Conservation (phyloP, 305 asterid species). For the Solanum hybrid region DNA sequence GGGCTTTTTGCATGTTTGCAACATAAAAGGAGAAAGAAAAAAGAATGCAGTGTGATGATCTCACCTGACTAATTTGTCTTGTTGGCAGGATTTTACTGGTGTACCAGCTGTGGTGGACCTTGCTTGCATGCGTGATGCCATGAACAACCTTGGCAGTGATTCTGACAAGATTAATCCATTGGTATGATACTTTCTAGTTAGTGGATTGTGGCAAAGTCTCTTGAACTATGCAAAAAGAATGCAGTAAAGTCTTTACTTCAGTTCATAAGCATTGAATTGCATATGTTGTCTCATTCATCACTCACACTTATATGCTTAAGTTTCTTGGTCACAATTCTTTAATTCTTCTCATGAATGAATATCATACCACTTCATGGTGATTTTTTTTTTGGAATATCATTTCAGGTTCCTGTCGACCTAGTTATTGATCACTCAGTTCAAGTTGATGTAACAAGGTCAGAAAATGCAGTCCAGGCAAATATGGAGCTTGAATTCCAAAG, state of each 20-base stretch:
- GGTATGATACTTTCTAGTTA: conserved; percentile 36
- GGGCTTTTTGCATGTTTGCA: conserved; percentile 11
- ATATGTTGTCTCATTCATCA: neutral
- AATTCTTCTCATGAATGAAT: neutral
- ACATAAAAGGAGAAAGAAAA: neutral
- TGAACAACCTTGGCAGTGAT: conserved; percentile 84
- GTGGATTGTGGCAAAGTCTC: neutral
- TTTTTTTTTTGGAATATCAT: neutral
- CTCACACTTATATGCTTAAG: neutral
- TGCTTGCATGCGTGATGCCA: conserved; percentile 97
- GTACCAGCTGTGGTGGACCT: conserved; percentile 93
- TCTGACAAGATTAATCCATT: conserved; percentile 86
- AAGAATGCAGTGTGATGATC: neutral
- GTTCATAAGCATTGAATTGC: neutral
- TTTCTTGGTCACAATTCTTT: neutral
- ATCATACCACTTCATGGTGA: neutral
- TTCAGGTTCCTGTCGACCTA: conserved; percentile 92
- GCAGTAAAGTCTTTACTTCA: neutral
- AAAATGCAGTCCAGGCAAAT: conserved; percentile 83
- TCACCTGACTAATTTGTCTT: conserved; percentile 14
- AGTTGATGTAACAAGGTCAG: conserved; percentile 82
- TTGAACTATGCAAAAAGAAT: neutral
- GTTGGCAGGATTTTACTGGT: conserved; percentile 80
- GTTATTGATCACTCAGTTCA: conserved; percentile 96
- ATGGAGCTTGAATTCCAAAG: conserved; percentile 86